Evolutionary conservation across 2,329 filamentous ascomycete species (phyloP).

Genomic region (Verticillium klebahnii): DNA sequence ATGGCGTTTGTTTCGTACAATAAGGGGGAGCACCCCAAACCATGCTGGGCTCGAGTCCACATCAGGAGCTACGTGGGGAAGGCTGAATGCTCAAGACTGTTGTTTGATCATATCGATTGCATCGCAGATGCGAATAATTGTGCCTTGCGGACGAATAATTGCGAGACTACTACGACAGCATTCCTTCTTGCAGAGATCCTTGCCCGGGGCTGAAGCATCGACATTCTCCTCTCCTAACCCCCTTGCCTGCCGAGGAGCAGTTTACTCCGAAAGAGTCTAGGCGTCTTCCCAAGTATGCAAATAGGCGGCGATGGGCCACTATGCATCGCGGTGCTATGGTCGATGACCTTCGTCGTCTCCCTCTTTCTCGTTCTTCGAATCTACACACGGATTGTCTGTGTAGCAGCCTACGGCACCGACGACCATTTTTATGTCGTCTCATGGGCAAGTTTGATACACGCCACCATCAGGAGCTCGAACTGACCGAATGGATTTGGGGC

Average conservation of each 20-base stretch:
- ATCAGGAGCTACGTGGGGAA: background rate
- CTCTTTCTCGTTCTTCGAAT: conserved; percentile 26
- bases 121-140: no score
- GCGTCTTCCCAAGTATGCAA: background rate
- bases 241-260: no score
- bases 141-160: no score
- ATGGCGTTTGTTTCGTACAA: background rate
- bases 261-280: background rate
- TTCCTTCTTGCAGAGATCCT: no score
- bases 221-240: no score
- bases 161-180: no score
- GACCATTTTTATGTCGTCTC: conserved; percentile 28
- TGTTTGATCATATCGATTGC: background rate
- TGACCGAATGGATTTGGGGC: background rate
- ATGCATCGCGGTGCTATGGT: conserved; percentile 15
- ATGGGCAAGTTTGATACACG: conserved; percentile 12
- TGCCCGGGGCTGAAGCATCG: no score
- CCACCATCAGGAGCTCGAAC: background rate
- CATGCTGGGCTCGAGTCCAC: background rate
- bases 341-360: conserved; percentile 14
- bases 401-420: conserved; percentile 26
- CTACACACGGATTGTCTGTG: conserved; percentile 27
- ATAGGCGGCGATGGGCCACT: conserved; percentile 1
- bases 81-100: background rate
- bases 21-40: background rate